A percentile compares a stretch with the other conserved stretches of the same genome.
Conservation (phyloP, 2,329 filamentous ascomycete genomes). For the Neophaeococcomyces aloes region DNA sequence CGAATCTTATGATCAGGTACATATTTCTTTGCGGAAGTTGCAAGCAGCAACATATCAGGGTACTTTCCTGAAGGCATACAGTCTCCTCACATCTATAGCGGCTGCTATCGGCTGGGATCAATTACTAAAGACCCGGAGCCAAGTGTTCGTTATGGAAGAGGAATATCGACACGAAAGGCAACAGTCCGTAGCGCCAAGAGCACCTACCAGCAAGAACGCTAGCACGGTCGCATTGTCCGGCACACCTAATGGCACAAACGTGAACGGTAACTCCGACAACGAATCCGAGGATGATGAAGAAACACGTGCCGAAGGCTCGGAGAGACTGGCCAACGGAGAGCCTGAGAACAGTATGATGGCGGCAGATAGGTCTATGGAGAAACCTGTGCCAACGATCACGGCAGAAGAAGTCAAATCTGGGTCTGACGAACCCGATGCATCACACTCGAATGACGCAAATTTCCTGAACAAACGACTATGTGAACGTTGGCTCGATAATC, state of each 20-base stretch:
- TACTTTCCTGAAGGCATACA: slow-evolving; percentile 91
- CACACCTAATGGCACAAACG: slow-evolving; percentile 43
- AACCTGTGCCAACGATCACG: slow-evolving; percentile 67
- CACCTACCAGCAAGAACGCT: slow-evolving; percentile 53
- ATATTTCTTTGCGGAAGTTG: slow-evolving; percentile 73
- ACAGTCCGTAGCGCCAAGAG: slow-evolving; percentile 39
- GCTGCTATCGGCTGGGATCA: slow-evolving; percentile 97
- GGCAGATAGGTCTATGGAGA: slow-evolving; percentile 50
- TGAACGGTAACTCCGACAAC: slow-evolving; percentile 22
- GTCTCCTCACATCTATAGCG: slow-evolving; percentile 87
- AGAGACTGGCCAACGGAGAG: slow-evolving; percentile 27
- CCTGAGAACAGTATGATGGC: slow-evolving; percentile 21
- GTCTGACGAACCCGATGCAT: slow-evolving; percentile 54
- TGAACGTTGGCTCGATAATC: slow-evolving; percentile 93
- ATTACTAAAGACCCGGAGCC: slow-evolving; percentile 83
- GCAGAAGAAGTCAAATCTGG: slow-evolving; percentile 68
- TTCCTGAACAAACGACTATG: slow-evolving; percentile 96
- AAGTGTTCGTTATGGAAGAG: slow-evolving; percentile 99
- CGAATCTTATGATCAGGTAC: slow-evolving; percentile 72
- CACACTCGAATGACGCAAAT: slow-evolving; percentile 68
- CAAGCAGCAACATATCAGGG: slow-evolving; percentile 85
- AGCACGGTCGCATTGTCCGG: slow-evolving; percentile 70
- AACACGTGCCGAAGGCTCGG: slow-evolving; percentile 20
- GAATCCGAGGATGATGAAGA: slow-evolving; percentile 24
- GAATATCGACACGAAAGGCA: slow-evolving; percentile 75